phyloP scores from a whole-genome alignment of 1,284 basidiomycete genomes.

The Pascua sp. region DNA sequence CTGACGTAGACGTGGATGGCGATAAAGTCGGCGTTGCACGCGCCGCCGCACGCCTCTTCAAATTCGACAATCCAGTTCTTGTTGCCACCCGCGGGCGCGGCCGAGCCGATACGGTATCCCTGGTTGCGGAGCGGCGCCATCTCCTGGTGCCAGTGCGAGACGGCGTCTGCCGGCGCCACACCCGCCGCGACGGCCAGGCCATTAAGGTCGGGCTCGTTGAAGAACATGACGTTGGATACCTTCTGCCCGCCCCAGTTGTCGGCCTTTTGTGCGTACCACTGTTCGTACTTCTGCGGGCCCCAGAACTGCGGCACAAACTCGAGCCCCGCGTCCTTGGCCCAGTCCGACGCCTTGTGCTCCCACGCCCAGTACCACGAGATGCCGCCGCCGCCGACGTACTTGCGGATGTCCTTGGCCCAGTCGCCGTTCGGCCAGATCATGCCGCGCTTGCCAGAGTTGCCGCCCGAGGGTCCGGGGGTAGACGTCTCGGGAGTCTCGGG shows the following conservation, averaged over 20 bases:
- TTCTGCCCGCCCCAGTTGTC: neutral
- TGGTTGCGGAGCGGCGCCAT: neutral
- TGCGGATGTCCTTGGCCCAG: slow-evolving; percentile 1
- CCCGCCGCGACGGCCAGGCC: neutral
- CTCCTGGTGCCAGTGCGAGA: neutral
- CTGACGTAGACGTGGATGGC: slow-evolving; percentile 1
- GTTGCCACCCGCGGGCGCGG: neutral
- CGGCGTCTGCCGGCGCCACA: neutral
- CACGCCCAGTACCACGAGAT: neutral
- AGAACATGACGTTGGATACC: neutral
- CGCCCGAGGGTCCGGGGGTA: neutral
- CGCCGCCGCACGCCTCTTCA: neutral
- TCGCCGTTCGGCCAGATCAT: slow-evolving; percentile 1
- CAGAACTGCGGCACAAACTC: slow-evolving; percentile 2
- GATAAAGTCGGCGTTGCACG: slow-evolving; percentile 1
- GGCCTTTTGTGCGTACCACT: neutral
- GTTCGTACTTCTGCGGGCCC: neutral
- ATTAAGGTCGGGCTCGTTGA: slow-evolving; percentile 2
- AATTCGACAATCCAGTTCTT: slow-evolving; percentile 1
- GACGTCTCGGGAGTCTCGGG: neutral
- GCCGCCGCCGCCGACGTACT: neutral
- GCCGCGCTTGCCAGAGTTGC: neutral
- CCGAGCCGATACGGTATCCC: neutral
- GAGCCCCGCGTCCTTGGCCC: neutral
- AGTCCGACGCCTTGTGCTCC: neutral